Base-by-base conservation (phyloP, 345 rosid species). In the Eucalyptus dawsonii region DNA sequence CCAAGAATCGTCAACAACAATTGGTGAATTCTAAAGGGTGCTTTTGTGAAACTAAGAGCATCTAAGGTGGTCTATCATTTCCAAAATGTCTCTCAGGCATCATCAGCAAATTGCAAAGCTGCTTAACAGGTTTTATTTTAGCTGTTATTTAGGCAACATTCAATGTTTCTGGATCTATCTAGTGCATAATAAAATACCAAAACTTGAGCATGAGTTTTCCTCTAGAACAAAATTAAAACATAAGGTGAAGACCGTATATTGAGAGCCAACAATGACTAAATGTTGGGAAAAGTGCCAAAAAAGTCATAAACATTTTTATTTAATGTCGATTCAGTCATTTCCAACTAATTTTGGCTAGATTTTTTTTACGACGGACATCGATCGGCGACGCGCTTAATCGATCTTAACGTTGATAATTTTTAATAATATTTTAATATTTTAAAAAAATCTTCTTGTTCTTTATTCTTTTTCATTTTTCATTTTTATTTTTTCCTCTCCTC, bases 351-450 rank as follows among this genome's bases (percentile, higher is more conserved):
- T 50, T 50, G 15, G 16, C 16, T 14, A 1, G 6, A 49, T 50
- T 50, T 50, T 50, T 0, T 1, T 34, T 34, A n/a, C 5, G 0
- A 49, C 0, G 16, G 0, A 50, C 16, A 50, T 14, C 6, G 51
- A 14, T 1, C 1, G 1, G 10, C 4, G 16, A 14, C 6, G 50
- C 5, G 16, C 50, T 2, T 45, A 45, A 4, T 47, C 5, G 5
- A 47, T 47, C 14, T 1, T 1, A 2, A 47, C 5, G 2, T 47
- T 47, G 13, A 49, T 49, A 2, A 49, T 13, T 49, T 49, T 49
- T 49, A 49, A 49, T 49, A 49, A 49, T 49, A 49, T 49, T 49
- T 49, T 49, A 49, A 49, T 49, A 47, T 13, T 49, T 49, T 2
- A 4, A 49, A 49, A 47, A 47, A 11, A 3, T 47, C 1, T 49